phyloP scores from a whole-genome alignment of 495 filamentous ascomycete species.

The Geoglossum glabrum region DNA sequence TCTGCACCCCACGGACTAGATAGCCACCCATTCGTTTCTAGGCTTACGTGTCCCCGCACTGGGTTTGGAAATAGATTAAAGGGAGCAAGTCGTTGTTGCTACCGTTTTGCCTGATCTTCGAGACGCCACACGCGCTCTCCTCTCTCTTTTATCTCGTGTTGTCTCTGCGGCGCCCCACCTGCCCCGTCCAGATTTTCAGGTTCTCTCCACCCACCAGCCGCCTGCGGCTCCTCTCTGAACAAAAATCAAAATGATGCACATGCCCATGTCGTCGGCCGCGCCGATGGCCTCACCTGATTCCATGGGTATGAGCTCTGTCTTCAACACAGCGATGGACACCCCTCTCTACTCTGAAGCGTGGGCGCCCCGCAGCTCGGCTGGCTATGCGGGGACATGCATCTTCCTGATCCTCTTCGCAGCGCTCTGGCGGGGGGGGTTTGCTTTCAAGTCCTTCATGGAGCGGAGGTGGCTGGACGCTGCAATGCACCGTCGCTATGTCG shows the following conservation, averaged over 20 bases:
- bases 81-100: too few species aligned
- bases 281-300: not conserved
- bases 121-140: too few species aligned
- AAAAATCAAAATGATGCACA: not conserved
- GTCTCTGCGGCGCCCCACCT: too few species aligned
- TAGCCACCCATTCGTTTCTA: not conserved
- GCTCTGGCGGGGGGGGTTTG: slow-evolving; percentile 45
- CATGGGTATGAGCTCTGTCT: slow-evolving; percentile 25
- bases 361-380: slow-evolving; percentile 33
- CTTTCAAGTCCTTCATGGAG: slow-evolving; percentile 38
- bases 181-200: not conserved
- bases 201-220: not conserved
- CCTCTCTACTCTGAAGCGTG: slow-evolving; percentile 55
- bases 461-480: slow-evolving; percentile 39
- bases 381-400: slow-evolving; percentile 72
- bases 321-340: slow-evolving; percentile 50
- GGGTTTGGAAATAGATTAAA: too few species aligned
- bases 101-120: too few species aligned
- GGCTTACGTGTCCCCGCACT: too few species aligned
- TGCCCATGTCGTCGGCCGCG: not conserved
- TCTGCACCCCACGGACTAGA: not conserved
- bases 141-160: too few species aligned
- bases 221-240: not conserved
- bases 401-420: slow-evolving; percentile 59
- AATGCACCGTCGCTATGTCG: slow-evolving; percentile 51